Conservation (phyloP, 192 early-diverging fungal genomes). For the Polychytrium aggregatum region DNA sequence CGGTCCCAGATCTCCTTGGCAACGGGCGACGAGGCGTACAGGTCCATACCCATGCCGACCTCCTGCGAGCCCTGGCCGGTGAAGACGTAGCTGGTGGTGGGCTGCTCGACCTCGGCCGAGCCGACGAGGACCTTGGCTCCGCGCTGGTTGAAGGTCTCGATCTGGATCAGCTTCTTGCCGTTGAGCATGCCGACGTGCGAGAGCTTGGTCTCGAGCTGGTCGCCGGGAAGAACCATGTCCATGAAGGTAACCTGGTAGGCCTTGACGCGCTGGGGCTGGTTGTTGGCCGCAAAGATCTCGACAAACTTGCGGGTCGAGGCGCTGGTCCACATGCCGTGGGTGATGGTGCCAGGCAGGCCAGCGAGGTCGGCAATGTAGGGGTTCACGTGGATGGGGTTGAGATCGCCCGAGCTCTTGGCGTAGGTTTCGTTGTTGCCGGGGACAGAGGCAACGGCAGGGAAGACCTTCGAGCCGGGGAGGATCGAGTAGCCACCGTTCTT, state of each 20-base stretch:
- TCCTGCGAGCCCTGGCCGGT: conserved; percentile 96
- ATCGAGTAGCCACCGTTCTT: conserved; percentile 73
- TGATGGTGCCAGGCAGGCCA: conserved; percentile 83
- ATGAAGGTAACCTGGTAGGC: conserved; percentile 80
- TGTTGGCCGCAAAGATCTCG: conserved; percentile 89
- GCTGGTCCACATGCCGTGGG: conserved; percentile 96
- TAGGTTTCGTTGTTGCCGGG: conserved; percentile 82
- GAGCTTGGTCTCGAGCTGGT: conserved; percentile 81
- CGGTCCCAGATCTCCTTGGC: conserved; percentile 86
- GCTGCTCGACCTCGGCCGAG: conserved; percentile 88
- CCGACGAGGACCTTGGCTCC: conserved; percentile 74
- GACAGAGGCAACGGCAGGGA: conserved; percentile 75
- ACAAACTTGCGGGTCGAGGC: conserved; percentile 92
- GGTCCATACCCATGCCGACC: conserved; percentile 90
- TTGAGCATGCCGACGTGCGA: conserved; percentile 91
- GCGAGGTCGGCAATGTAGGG: conserved; percentile 88
- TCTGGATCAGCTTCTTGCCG: conserved; percentile 88
- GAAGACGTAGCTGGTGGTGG: conserved; percentile 82
- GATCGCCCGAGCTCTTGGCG: conserved; percentile 76
- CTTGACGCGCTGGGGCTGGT: conserved; percentile 77
- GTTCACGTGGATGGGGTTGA: conserved; percentile 95
- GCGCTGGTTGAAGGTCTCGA: conserved; percentile 78
- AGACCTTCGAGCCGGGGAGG: conserved; percentile 72
- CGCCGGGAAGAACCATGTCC: conserved; percentile 86
- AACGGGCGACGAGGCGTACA: conserved; percentile 69